Evolutionary conservation across 352 stramenopile species (phyloP).

Genomic region (Hyaloperonospora brassicae): DNA sequence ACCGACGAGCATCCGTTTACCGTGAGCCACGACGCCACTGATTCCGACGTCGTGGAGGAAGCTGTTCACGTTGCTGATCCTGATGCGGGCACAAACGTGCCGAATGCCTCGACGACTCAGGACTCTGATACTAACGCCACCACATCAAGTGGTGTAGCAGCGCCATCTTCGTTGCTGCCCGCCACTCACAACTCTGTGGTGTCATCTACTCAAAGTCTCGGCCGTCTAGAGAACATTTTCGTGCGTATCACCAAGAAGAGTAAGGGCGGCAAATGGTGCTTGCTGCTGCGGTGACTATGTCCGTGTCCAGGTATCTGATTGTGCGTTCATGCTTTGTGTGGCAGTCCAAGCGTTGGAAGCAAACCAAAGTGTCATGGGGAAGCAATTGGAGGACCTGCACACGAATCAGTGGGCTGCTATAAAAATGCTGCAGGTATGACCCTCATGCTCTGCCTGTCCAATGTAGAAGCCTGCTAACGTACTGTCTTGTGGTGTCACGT

Average conservation of each 20-base stretch:
- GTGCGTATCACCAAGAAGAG: slow-evolving; percentile 81
- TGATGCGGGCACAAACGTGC: slow-evolving; percentile 8
- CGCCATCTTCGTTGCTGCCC: slow-evolving; percentile 3
- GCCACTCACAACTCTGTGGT: slow-evolving; percentile 8
- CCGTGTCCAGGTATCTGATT: not conserved
- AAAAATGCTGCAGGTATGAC: slow-evolving; percentile 34
- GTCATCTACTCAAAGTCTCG: slow-evolving; percentile 40
- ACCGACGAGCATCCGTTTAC: slow-evolving; percentile 6
- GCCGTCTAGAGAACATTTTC: slow-evolving; percentile 76
- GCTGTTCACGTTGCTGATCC: not conserved
- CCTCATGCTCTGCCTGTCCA: not conserved
- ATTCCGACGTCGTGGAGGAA: slow-evolving; percentile 7
- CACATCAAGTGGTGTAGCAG: slow-evolving; percentile 7
- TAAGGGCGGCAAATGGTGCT: slow-evolving; percentile 13
- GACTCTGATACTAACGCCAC: slow-evolving; percentile 13
- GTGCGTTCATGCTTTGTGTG: not conserved
- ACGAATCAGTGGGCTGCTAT: slow-evolving; percentile 31
- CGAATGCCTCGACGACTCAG: slow-evolving; percentile 6
- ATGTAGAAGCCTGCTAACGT: slow-evolving; percentile 3
- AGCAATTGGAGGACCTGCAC: slow-evolving; percentile 56
- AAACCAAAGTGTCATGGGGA: slow-evolving; percentile 50
- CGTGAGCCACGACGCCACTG: slow-evolving; percentile 2
- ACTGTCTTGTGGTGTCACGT: slow-evolving; percentile 6
- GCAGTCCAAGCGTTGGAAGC: slow-evolving; percentile 65
- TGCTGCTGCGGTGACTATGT: not conserved